Evolutionary conservation across 2,329 filamentous ascomycete species (phyloP), one percentile per base, ranked within the genome.

Genomic region (Diaporthe velutina): DNA sequence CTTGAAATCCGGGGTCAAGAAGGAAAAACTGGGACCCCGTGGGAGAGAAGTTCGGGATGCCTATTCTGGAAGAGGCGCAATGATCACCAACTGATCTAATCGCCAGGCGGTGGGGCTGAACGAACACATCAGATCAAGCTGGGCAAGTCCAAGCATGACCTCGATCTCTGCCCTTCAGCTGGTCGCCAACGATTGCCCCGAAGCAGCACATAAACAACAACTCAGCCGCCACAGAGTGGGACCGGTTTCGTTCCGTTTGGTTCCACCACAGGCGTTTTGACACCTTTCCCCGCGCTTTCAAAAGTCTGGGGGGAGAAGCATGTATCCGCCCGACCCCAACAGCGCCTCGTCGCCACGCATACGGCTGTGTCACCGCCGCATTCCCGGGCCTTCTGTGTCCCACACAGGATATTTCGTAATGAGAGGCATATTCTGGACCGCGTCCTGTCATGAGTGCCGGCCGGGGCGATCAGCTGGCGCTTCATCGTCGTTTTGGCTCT

Each of bases 221-320:
- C 71, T 55, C 64, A 45, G 50, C 52, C 50, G 22, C 42, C 42
- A 52, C 70, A 73, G 40, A 33, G n/a, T 52, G 55, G 55, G 33
- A 54, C 64, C 48, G 48, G 30, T 40, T 28, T 28, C 45, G 15
- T 54, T 25, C 58, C 70, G 52, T 42, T 55, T 9, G 64, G 72
- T 74, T 68, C 35, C 72, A 74, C 72, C 19, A 54, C 71, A 74
- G 40, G 30, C n/a, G n/a, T 19, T 10, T 40, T 74, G 57, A 67
- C 54, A 74, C 61, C 38, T 40, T 67, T 74, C 71, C 72, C 74
- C 74, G 73, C 74, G 71, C 57, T 38, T 70, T 38, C 48, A 19
- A 55, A 40, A 71, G 33, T 45, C 71, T 54, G 66, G 73, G 73
- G 73, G 54, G 67, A 70, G 33, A 72, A 64, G 57, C 70, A 66